Conservation (phyloP, 129 eudicot species). For the Scalesia atractyloides region DNA sequence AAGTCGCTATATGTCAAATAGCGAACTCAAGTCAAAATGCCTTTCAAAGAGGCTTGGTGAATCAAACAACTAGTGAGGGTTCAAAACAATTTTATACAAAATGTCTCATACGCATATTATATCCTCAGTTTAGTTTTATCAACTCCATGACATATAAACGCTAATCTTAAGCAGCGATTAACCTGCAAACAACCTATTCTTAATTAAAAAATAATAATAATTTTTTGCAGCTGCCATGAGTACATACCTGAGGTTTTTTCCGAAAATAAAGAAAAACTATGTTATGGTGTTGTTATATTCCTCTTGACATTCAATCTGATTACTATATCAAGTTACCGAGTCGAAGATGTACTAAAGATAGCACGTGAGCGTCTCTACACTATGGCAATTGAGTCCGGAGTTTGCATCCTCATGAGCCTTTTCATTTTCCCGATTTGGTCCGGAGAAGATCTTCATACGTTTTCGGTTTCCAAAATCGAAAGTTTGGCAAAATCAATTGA, state of each 20-base stretch:
- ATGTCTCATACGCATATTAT: too few species aligned
- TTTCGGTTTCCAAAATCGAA: constrained; percentile 40
- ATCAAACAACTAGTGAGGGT: too few species aligned
- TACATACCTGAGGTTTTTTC: constrained; percentile 43
- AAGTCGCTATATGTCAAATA: too few species aligned
- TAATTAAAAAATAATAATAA: background rate
- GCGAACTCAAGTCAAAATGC: too few species aligned
- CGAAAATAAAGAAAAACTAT: constrained; percentile 38
- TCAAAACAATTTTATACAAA: too few species aligned
- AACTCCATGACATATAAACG: too few species aligned
- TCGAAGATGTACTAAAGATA: constrained; percentile 31
- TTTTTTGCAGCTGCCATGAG: constrained; percentile 29
- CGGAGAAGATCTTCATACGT: constrained; percentile 42
- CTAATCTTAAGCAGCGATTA: too few species aligned
- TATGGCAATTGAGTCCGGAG: constrained; percentile 40
- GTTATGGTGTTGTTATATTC: constrained; percentile 44
- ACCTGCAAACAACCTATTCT: background rate
- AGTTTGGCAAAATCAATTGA: constrained; percentile 39
- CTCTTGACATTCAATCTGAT: constrained; percentile 45
- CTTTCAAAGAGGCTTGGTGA: too few species aligned
- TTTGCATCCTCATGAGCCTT: constrained; percentile 43
- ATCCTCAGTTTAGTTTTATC: too few species aligned
- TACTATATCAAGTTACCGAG: constrained; percentile 39
- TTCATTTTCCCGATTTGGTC: constrained; percentile 47
- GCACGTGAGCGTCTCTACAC: constrained; percentile 42